Conservation (phyloP, 345 rosid species). For the Ricinus communis region DNA sequence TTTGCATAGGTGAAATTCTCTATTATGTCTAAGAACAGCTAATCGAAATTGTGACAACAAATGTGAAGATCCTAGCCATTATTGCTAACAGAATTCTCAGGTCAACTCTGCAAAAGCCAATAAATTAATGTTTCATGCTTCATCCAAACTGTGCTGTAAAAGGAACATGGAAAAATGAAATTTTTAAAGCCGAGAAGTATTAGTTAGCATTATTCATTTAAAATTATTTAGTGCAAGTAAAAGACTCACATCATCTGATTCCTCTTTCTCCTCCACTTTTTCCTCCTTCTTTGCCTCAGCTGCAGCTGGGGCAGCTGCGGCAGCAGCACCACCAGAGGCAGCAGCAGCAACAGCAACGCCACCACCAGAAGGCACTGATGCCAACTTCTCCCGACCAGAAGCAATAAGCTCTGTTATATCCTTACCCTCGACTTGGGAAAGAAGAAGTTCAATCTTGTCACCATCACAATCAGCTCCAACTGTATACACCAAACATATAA, state of each 20-base stretch:
- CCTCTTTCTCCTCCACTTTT: conserved; percentile 26
- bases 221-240: not conserved
- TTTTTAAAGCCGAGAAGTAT: no score
- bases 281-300: conserved; percentile 25
- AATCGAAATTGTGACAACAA: no score
- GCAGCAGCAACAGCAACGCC: conserved; percentile 14
- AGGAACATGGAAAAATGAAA: no score
- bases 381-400: conserved; percentile 27
- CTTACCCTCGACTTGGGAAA: conserved; percentile 18
- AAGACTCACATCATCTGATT: conserved; percentile 18
- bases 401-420: conserved; percentile 25
- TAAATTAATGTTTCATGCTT: no score
- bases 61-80: no score
- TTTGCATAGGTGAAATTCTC: no score
- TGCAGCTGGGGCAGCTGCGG: conserved; percentile 8
- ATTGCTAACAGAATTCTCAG: no score
- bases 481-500: conserved; percentile 1
- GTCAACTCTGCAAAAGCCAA: no score
- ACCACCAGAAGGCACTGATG: conserved; percentile 32
- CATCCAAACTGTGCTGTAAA: no score
- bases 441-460: conserved; percentile 15
- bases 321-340: not conserved
- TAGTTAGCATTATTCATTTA: no score
- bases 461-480: conserved; percentile 30
- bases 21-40: no score